Percentiles rank a stretch among this genome's conserved stretches.
Evolutionary conservation across 441 rosid genomes (phyloP).

Genomic region (Adansonia grandidieri): DNA sequence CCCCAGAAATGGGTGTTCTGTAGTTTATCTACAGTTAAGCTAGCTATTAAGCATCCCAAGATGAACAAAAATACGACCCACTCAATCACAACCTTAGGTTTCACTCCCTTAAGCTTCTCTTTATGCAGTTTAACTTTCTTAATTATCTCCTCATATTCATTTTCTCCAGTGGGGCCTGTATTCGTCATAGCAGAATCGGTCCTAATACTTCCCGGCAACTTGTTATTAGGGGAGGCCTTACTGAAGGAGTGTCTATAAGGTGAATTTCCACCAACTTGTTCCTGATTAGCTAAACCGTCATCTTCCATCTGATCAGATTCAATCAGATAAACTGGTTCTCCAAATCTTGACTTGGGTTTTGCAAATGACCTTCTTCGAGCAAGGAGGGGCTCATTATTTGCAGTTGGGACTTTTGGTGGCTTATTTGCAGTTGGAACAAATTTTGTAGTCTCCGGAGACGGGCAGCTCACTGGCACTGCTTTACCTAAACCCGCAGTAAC

Average conservation of each 20-base stretch:
- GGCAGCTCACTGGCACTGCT: no score
- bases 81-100: constrained; percentile 49
- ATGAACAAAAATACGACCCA: constrained; percentile 48
- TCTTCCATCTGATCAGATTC: constrained; percentile 49
- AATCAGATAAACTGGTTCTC: constrained; percentile 48
- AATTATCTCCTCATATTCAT: constrained; percentile 61
- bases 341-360: constrained; percentile 87
- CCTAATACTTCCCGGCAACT: constrained; percentile 31
- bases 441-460: no score
- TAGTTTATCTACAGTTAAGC: constrained; percentile 52
- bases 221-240: constrained; percentile 55
- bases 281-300: constrained; percentile 34
- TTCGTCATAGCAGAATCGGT: constrained; percentile 40
- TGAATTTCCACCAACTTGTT: constrained; percentile 41
- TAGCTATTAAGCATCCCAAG: constrained; percentile 53
- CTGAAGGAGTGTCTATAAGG: constrained; percentile 42
- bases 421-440: constrained; percentile 45
- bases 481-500: no score
- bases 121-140: constrained; percentile 50
- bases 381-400: constrained; percentile 36
- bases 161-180: constrained; percentile 44
- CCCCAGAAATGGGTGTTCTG: constrained; percentile 49
- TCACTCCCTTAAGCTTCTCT: constrained; percentile 40
- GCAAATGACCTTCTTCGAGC: constrained; percentile 49
- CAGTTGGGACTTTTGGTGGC: constrained; percentile 63